phyloP scores from a whole-genome alignment of 2,329 filamentous ascomycete genomes.

The Pseudogymnoascus sp. region DNA sequence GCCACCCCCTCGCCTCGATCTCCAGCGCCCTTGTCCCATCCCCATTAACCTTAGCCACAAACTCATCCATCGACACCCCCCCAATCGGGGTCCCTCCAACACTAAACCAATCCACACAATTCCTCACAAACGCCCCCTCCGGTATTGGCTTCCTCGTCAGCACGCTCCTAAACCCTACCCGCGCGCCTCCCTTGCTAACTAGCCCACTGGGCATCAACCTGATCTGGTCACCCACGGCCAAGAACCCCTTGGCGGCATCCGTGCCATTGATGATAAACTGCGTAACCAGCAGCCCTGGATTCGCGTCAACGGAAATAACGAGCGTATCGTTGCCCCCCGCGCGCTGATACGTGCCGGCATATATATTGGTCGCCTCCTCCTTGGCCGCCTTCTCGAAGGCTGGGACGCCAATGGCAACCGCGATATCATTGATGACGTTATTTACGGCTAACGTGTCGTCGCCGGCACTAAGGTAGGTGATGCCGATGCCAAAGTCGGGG shows the following conservation, averaged over 20 bases:
- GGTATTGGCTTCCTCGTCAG: conserved; percentile 11
- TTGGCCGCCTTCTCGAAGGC: conserved; percentile 29
- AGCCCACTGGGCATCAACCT: conserved; percentile 17
- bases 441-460: conserved; percentile 6
- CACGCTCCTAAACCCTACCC: conserved; percentile 15
- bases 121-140: conserved; percentile 17
- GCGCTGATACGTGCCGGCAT: conserved; percentile 15
- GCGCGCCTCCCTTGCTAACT: conserved; percentile 11
- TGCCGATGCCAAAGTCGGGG: conserved; percentile 38
- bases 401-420: conserved; percentile 28
- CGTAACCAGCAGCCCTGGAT: conserved; percentile 25
- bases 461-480: conserved; percentile 35
- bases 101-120: conserved; percentile 18
- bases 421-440: conserved; percentile 22
- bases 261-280: conserved; percentile 29
- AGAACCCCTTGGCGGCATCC: conserved; percentile 20
- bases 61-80: conserved; percentile 20
- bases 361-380: conserved; percentile 25
- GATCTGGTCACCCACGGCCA: conserved; percentile 8
- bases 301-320: conserved; percentile 21
- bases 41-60: conserved; percentile 25
- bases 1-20: neutral
- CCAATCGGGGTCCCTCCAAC: conserved; percentile 24
- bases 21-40: conserved; percentile 17
- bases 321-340: conserved; percentile 25